phyloP scores from a whole-genome alignment of 371 early-diverging fungal genomes.

The Capniomyces stellatus region DNA sequence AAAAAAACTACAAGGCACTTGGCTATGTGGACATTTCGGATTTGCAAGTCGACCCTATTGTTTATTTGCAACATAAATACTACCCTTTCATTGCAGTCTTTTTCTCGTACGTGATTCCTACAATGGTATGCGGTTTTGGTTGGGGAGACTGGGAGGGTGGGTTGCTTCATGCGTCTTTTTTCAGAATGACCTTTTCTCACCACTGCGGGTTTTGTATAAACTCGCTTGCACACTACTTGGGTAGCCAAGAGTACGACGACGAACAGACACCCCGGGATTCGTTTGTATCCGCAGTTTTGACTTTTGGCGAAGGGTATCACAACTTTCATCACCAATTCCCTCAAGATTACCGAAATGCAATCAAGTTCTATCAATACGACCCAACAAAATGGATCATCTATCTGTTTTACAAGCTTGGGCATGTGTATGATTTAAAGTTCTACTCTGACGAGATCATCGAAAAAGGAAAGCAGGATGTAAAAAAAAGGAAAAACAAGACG shows the following conservation, averaged over 20 bases:
- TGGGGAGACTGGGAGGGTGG: conserved; percentile 89
- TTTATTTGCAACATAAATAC: conserved; percentile 67
- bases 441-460: conserved; percentile 78
- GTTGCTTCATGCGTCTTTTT: conserved; percentile 61
- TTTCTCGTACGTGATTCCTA: conserved; percentile 60
- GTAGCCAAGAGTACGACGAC: conserved; percentile 60
- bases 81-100: conserved; percentile 49
- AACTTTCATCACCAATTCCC: conserved; percentile 93
- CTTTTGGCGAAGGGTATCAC: conserved; percentile 74
- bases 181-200: conserved; percentile 63
- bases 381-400: conserved; percentile 91
- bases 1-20: conserved; percentile 43
- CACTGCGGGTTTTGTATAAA: conserved; percentile 92
- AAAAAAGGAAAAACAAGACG: conserved; percentile 44
- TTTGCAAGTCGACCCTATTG: conserved; percentile 54
- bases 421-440: conserved; percentile 70
- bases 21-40: conserved; percentile 74
- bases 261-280: conserved; percentile 61
- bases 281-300: conserved; percentile 59
- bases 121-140: conserved; percentile 57
- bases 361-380: conserved; percentile 76
- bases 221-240: conserved; percentile 68
- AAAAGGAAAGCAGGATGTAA: conserved; percentile 67
- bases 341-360: conserved; percentile 87
- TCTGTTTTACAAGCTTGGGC: conserved; percentile 38